These are phyloP conservation scores for Panicum miliaceum DNA, from an alignment of 176 grass and related monocot genomes.

Conservation along the genomic window DNA sequence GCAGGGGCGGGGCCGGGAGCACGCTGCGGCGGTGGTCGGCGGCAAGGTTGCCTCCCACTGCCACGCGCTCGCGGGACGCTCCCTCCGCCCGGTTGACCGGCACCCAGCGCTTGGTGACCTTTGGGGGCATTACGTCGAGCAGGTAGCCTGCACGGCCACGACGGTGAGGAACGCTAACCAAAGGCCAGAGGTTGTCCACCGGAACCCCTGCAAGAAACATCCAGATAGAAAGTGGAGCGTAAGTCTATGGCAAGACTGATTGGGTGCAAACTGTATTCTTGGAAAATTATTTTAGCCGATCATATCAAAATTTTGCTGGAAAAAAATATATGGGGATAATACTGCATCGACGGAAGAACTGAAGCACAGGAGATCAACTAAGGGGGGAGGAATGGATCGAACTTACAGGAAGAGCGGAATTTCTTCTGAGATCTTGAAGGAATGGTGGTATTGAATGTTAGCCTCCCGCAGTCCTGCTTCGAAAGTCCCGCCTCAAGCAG, in stretches of 20 bases:
- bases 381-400: neutral
- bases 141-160: neutral
- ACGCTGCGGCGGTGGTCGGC: neutral
- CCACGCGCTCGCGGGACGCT: neutral
- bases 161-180: neutral
- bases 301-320: neutral
- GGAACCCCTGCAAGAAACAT: neutral
- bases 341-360: neutral
- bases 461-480: neutral
- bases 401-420: neutral
- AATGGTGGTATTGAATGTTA: neutral
- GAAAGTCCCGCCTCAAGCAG: neutral
- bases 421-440: neutral
- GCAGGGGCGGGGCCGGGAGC: neutral
- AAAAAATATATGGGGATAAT: neutral
- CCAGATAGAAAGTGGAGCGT: neutral
- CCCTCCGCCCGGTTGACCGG: neutral
- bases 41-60: neutral
- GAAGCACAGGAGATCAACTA: neutral
- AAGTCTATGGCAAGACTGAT: neutral
- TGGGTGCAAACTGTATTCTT: neutral
- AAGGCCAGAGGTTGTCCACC: neutral
- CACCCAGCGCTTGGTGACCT: neutral
- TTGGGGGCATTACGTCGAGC: slow-evolving; percentile 24
- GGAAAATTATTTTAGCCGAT: neutral